Base-by-base conservation (phyloP, 2,329 filamentous ascomycete genomes). In the Coleophoma eucalyptorum region DNA sequence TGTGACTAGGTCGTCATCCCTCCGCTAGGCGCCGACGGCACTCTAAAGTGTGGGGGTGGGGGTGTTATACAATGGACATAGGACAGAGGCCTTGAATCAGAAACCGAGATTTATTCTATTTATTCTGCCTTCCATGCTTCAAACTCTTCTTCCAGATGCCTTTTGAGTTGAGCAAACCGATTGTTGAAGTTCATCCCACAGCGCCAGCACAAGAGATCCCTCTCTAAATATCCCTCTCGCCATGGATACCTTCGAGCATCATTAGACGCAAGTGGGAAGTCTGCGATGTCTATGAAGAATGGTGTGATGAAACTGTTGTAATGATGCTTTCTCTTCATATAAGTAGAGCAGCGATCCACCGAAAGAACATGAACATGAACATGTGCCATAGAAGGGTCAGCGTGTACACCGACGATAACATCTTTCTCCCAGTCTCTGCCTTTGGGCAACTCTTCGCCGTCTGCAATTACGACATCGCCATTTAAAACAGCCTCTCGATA, bases 221-320 rank as follows among this genome's bases (percentile, higher is more conserved):
- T 68, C 34, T 77, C 71, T 55, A 91, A 69, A 68, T 87, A 91
- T 16, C 77, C 76, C 49, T 77, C 71, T 51, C 68, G 69, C 0
- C 71, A 74, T 1, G 82, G 78, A 50, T 82, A 65, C 56, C 85
- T 76, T 52, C 90, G 72, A 43, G 71, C 67, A 65, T 95, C 90
- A 49, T 85, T 80, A 21, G 72, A 55, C 0, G 77, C 74, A 31
- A 97, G 71, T 4, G 94, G 93, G 46, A 97, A 93, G 53, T 92
- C 88, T 19, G 83, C 83, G 21, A 97, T 63, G 15, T 79, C 76
- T 12, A 97, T 80, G 19, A 99, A 81, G 66, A 97, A 99, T 3
- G 81, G 80, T 48, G 92, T 95, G 32, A 81, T 84, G 70, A 97
- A 97, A 56, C 88, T 94, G 64, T 94, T 90, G 71, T 97, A 97